Evolutionary conservation across 305 asterid genomes (phyloP), one percentile per base, ranked within the genome.

Genomic region (Fraxinus angustifolia): DNA sequence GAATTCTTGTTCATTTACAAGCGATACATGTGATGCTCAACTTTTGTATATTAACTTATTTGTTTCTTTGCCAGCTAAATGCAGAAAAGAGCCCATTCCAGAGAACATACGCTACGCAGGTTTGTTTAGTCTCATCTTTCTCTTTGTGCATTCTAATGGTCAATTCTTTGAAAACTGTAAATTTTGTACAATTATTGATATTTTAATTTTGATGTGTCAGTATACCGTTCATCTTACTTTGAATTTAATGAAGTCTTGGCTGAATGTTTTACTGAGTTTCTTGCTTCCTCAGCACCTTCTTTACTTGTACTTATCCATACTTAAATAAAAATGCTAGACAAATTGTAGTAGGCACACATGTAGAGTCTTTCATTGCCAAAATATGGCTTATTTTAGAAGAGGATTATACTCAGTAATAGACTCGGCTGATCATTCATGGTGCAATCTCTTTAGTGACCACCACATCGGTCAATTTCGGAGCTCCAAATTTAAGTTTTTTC

Each of bases 51-150:
- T 50, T 60, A 67, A 1, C 10, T 82, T 71, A 42, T 16, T 36
- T 78, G 45, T 42, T 81, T 78, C 19, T 75, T 79, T 82, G 45
- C 65, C 89, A 91, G 96, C 96, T 91, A 31, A 91, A 91, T 85
- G 81, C 87, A 33, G 91, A 87, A 48, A 91, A 89, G 85, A 91
- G 96, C 78, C 93, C 96, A 56, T 91, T 91, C 83, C 93, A 90
- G 85, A 89, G 93, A 80, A 88, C 92, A 8, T 90, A 88, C 68
- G 93, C 93, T 73, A 77, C 85, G 77, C 96, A 91, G 96, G 96
- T 91, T 81, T 78, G 89, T 84, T 67, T 75, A 19, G 71, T 8
- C 76, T 79, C 40, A 33, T 36, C 77, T 14, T 65, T 71, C 78
- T 74, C 30, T 28, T 21, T 14, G 17, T 68, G 42, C 75, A 38